These are phyloP conservation scores for Colletotrichum filicis DNA, from an alignment of 2,329 filamentous ascomycete genomes.

Conservation along the genomic window DNA sequence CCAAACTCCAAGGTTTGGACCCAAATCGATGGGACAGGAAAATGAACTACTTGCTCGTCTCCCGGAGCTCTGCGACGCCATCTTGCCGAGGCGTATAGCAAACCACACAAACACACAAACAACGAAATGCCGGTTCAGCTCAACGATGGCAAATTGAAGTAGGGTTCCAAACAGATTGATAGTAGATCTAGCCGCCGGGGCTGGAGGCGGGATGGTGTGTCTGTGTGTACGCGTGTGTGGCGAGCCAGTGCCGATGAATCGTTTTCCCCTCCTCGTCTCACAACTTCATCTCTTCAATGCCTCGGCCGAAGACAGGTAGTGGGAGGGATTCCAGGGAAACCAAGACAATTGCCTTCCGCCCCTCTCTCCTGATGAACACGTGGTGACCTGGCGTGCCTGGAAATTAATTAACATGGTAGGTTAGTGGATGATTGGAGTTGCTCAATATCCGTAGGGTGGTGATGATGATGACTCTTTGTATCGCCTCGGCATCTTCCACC, in stretches of 20 bases:
- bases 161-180: background rate
- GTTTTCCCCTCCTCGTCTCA: background rate
- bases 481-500: background rate
- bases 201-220: too few species aligned
- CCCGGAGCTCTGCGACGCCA: background rate
- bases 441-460: background rate
- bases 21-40: background rate
- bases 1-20: background rate
- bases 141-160: background rate
- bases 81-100: background rate
- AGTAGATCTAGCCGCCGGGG: background rate
- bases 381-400: background rate
- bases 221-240: background rate
- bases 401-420: background rate
- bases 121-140: background rate
- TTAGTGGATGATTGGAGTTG: background rate
- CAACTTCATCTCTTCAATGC: slow-evolving; percentile 1
- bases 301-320: background rate
- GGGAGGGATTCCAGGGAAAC: background rate
- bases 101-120: background rate
- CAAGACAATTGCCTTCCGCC: background rate
- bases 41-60: background rate
- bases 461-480: background rate
- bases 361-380: background rate
- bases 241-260: background rate